Base-by-base conservation (phyloP, 108 stramenopile genomes). In the Pseudonitzschia pungens region DNA sequence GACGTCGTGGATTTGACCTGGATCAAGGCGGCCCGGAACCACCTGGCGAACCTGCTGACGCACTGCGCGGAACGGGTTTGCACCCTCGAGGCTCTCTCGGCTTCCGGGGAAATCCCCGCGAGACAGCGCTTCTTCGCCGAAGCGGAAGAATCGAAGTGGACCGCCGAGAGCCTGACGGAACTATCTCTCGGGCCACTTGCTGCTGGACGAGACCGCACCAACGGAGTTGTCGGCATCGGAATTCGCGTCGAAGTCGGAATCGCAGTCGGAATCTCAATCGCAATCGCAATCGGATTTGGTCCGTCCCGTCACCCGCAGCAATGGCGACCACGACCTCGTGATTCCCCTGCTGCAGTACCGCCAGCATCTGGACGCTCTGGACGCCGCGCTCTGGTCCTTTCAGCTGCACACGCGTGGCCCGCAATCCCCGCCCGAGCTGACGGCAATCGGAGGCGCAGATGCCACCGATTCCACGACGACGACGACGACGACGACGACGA, bases 301-400 rank as follows among this genome's bases (percentile, higher is more conserved):
- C 0, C 16, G 32, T n/a, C 60, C 60, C 11, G 40, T 62, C 8
- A 33, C 33, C 20, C 27, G 60, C 36, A 33, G 33, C 29, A 31
- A 31, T 55, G n/a, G 43, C 16, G 64, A 77, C 24, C 52, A 62
- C 50, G 43, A 64, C 4, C 41, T 72, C n/a, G 20, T 78, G 5
- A 14, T 52, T 6, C 44, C 71, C 15, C 57, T 78, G 14, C 21
- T 78, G 48, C 50, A 68, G 26, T 78, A 72, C 48, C 71, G 66
- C 32, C 48, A 68, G 20, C 77, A 78, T 11, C 56, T 78, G 48
- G 63, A 78, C 67, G 77, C 77, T 42, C 45, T 78, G 55, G 50
- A 57, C 33, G 77, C 59, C 29, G 77, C 71, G 6, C 52, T 78
- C n/a, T 78, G 71, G 77, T 78, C 77, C 9, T 78, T 65, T 36